Evolutionary conservation across 345 rosid species (phyloP).

Genomic region (Stellera chamaejasme): DNA sequence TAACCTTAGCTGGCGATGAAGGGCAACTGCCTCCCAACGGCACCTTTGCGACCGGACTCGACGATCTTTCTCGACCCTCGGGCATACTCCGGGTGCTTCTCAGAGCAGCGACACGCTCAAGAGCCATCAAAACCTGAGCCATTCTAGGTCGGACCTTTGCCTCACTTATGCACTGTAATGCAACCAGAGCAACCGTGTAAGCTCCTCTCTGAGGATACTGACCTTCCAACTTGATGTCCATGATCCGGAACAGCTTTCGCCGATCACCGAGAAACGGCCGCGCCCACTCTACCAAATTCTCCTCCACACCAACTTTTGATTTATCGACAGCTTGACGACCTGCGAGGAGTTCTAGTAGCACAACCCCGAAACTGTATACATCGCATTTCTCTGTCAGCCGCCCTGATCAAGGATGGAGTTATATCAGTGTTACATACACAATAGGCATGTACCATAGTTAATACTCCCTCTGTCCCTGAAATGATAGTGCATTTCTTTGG

Average conservation of each 20-base stretch:
- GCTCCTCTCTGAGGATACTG: constrained; percentile 62
- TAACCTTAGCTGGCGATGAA: constrained; percentile 11
- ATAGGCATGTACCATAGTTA: too few relatives aligned
- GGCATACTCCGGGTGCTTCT: too few relatives aligned
- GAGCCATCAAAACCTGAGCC: constrained; percentile 41
- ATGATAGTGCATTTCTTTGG: too few relatives aligned
- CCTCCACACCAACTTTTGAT: constrained; percentile 40
- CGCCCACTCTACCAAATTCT: constrained; percentile 77
- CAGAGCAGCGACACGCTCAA: constrained; percentile 17
- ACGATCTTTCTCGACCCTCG: background rate
- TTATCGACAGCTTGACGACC: constrained; percentile 48
- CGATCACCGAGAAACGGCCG: constrained; percentile 51
- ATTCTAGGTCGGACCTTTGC: constrained; percentile 63
- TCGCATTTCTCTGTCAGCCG: constrained; percentile 54
- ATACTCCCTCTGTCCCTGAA: too few relatives aligned
- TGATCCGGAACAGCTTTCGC: constrained; percentile 53
- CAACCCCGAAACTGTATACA: constrained; percentile 73
- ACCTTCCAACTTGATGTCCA: constrained; percentile 71
- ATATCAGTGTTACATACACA: too few relatives aligned
- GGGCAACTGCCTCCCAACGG: constrained; percentile 2
- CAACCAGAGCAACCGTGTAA: constrained; percentile 40
- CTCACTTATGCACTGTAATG: constrained; percentile 46
- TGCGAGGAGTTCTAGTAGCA: constrained; percentile 52
- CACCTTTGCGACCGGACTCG: constrained; percentile 7
- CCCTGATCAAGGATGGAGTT: constrained; percentile 24